phyloP scores from a whole-genome alignment of 1,284 basidiomycete genomes.

The Malassezia pachydermatis region DNA sequence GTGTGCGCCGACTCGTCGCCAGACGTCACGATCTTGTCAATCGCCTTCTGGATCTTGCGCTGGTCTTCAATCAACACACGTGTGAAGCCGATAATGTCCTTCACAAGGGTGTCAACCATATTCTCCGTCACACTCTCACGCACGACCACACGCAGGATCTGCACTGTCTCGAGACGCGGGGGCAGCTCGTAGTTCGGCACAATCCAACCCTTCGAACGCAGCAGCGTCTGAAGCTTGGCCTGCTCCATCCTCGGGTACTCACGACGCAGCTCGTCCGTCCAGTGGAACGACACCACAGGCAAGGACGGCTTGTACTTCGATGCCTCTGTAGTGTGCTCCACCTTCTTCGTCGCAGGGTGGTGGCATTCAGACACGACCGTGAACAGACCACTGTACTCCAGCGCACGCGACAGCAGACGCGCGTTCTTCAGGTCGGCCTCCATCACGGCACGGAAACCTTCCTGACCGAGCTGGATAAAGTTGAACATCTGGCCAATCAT shows the following conservation, averaged over 20 bases:
- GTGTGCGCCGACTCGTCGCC: constrained; percentile 6
- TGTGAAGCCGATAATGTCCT: constrained; percentile 39
- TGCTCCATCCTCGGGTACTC: constrained; percentile 54
- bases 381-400: constrained; percentile 71
- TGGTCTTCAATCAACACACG: constrained; percentile 28
- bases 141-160: constrained; percentile 45
- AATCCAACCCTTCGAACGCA: constrained; percentile 66
- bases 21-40: neutral
- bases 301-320: constrained; percentile 66
- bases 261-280: constrained; percentile 57
- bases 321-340: constrained; percentile 43
- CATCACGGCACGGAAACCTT: constrained; percentile 53
- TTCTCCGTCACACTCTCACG: constrained; percentile 37
- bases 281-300: constrained; percentile 79
- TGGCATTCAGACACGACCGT: constrained; percentile 53
- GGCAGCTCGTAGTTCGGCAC: constrained; percentile 44
- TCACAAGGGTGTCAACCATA: constrained; percentile 41
- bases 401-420: constrained; percentile 69
- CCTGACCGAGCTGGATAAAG: constrained; percentile 45
- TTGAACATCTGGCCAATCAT: constrained; percentile 90
- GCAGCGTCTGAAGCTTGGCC: constrained; percentile 73
- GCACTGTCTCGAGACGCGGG: constrained; percentile 28
- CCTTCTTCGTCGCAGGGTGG: constrained; percentile 31
- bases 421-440: constrained; percentile 62
- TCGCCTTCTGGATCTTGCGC: constrained; percentile 18